A percentile compares a stretch with the other conserved stretches of the same genome.
Evolutionary conservation across 306 rosid genomes (phyloP).

Genomic region (Cucurbita ficifolia): DNA sequence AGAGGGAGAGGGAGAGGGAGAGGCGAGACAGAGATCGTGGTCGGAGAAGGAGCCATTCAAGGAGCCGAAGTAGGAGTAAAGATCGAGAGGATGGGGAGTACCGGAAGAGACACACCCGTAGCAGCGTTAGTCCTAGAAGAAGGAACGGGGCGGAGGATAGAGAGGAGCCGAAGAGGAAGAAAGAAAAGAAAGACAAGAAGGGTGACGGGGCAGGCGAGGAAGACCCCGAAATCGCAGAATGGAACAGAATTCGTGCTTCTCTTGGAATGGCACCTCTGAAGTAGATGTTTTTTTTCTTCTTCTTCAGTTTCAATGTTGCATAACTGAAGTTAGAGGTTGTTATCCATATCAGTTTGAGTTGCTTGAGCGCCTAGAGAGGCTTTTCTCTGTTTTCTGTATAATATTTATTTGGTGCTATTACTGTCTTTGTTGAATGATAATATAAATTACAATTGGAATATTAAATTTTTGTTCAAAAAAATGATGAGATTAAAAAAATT

Average conservation of each 20-base stretch:
- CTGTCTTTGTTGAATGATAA: not conserved
- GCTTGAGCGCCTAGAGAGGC: not conserved
- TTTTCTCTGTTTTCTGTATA: not conserved
- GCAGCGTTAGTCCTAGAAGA: slow-evolving; percentile 50
- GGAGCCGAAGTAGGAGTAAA: slow-evolving; percentile 82
- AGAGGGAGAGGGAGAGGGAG: slow-evolving; percentile 72
- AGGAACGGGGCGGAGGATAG: slow-evolving; percentile 53
- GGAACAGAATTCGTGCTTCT: slow-evolving; percentile 67
- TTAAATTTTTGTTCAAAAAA: too few species aligned
- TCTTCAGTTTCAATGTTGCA: not conserved
- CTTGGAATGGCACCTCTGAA: slow-evolving; percentile 84
- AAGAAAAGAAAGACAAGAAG: slow-evolving; percentile 49
- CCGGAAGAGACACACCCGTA: slow-evolving; percentile 62
- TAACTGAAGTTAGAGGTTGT: not conserved
- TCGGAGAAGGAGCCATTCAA: slow-evolving; percentile 70
- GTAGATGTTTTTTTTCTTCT: not conserved
- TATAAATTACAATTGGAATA: not conserved
- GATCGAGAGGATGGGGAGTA: slow-evolving; percentile 53
- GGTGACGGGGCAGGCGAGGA: slow-evolving; percentile 20
- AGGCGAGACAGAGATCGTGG: slow-evolving; percentile 90
- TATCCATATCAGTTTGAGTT: not conserved
- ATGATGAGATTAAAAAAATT: too few species aligned
- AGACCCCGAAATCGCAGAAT: slow-evolving; percentile 13
- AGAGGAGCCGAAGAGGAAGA: slow-evolving; percentile 71
- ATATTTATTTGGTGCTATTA: not conserved